Percentiles rank a stretch among this genome's conserved stretches.
These are phyloP conservation scores for Mortierella antarctica DNA, from an alignment of 192 early-diverging fungal genomes.

Conservation along the genomic window DNA sequence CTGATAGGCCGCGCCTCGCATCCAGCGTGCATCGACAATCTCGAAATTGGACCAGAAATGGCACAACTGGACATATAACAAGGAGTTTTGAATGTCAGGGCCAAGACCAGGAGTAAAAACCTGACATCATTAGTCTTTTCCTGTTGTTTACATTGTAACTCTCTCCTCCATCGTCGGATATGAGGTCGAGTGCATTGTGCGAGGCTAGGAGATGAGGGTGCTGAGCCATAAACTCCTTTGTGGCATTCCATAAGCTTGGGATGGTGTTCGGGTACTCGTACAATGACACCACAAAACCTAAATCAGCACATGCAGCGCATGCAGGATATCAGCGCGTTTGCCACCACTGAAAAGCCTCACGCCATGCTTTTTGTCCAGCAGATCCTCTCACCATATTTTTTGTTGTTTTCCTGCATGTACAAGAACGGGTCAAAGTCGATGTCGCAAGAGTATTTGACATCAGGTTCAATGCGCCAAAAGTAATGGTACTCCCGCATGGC, in stretches of 20 bases:
- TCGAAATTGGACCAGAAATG: constrained; percentile 96
- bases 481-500: constrained; percentile 77
- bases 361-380: not conserved
- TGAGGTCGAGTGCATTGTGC: constrained; percentile 59
- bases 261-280: constrained; percentile 78
- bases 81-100: not conserved
- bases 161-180: constrained; percentile 63
- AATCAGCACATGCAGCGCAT: not conserved
- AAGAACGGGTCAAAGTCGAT: constrained; percentile 88
- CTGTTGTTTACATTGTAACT: constrained; percentile 69
- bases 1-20: constrained; percentile 73
- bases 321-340: not conserved
- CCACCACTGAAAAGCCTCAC: not conserved
- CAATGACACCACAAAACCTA: constrained; percentile 80
- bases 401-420: constrained; percentile 79
- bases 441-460: constrained; percentile 83
- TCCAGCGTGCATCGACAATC: constrained; percentile 71
- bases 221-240: constrained; percentile 61
- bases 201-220: constrained; percentile 63
- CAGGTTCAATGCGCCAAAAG: constrained; percentile 92
- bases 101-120: not conserved
- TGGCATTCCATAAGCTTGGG: constrained; percentile 76
- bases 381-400: constrained; percentile 73
- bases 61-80: constrained; percentile 51
- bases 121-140: not conserved